phyloP scores from a whole-genome alignment of 176 grass and related monocot species.

The Hsuehochloa calcarea region DNA sequence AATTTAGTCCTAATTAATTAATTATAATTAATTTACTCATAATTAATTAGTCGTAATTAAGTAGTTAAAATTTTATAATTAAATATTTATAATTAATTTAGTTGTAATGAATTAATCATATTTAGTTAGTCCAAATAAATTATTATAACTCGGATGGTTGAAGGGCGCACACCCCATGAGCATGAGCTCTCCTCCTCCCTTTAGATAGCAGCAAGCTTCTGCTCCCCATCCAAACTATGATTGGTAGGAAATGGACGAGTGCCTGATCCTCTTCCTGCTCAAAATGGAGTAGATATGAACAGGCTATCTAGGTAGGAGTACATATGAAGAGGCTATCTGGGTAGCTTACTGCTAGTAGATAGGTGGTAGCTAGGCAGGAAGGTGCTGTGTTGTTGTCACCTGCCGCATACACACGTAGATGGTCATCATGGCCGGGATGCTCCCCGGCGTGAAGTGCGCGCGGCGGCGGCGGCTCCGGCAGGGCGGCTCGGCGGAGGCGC shows the following conservation, averaged over 20 bases:
- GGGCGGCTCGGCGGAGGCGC: not conserved
- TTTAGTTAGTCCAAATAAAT: too few species aligned
- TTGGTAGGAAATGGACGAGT: not conserved
- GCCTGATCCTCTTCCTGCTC: conserved; percentile 24
- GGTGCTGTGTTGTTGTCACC: conserved; percentile 30
- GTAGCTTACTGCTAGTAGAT: not conserved
- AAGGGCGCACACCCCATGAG: conserved; percentile 19
- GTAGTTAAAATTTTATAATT: too few species aligned
- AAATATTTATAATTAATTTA: too few species aligned
- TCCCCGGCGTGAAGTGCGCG: conserved; percentile 70
- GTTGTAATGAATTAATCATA: too few species aligned
- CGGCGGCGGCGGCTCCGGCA: conserved; percentile 56
- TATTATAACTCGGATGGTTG: not conserved
- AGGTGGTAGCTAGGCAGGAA: not conserved
- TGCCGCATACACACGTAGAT: conserved; percentile 15
- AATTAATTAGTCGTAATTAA: too few species aligned
- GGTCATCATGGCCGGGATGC: conserved; percentile 74
- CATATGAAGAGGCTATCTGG: not conserved
- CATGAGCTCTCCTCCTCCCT: not conserved
- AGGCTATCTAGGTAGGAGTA: not conserved
- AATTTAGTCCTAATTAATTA: too few species aligned
- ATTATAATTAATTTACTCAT: too few species aligned
- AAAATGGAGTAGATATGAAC: too few species aligned
- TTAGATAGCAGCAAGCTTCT: not conserved
- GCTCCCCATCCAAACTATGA: not conserved